A percentile compares a stretch with the other conserved stretches of the same genome.
These are phyloP conservation scores for Marasmius sp. DNA, from an alignment of 1,284 basidiomycete species.

Conservation along the genomic window DNA sequence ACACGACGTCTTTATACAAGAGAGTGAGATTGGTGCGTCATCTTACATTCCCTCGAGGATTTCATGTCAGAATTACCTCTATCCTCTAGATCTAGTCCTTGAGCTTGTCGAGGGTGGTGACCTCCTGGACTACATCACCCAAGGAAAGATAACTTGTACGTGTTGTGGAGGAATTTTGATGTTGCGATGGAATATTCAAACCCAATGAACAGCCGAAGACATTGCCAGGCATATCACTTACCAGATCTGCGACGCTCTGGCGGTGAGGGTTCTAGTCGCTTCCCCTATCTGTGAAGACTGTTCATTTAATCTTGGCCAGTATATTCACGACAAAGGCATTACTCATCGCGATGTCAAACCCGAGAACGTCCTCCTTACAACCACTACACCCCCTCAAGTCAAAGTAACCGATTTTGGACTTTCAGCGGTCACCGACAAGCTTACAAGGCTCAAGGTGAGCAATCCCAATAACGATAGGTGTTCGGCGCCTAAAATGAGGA, in stretches of 20 bases:
- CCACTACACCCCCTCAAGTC: conserved; percentile 58
- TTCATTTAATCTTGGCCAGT: conserved; percentile 39
- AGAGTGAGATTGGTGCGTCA: conserved; percentile 67
- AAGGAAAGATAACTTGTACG: conserved; percentile 57
- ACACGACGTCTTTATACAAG: conserved; percentile 72
- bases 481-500: conserved; percentile 8
- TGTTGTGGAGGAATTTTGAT: conserved; percentile 10
- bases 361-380: conserved; percentile 81
- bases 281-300: background rate
- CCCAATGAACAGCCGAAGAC: conserved; percentile 46
- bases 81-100: conserved; percentile 63
- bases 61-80: conserved; percentile 6
- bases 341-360: conserved; percentile 93
- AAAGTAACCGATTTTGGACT: conserved; percentile 94
- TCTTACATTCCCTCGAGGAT: background rate
- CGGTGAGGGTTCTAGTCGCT: conserved; percentile 41
- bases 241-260: conserved; percentile 73
- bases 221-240: conserved; percentile 63
- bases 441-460: conserved; percentile 68
- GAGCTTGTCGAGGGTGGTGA: conserved; percentile 87
- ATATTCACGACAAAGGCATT: conserved; percentile 73
- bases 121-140: conserved; percentile 79
- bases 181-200: conserved; percentile 8
- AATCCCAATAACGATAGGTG: background rate
- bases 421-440: conserved; percentile 80